Evolutionary conservation across 2,329 filamentous ascomycete genomes (phyloP), one percentile per base, ranked within the genome.

Genomic region (Scedosporium dehoogii): DNA sequence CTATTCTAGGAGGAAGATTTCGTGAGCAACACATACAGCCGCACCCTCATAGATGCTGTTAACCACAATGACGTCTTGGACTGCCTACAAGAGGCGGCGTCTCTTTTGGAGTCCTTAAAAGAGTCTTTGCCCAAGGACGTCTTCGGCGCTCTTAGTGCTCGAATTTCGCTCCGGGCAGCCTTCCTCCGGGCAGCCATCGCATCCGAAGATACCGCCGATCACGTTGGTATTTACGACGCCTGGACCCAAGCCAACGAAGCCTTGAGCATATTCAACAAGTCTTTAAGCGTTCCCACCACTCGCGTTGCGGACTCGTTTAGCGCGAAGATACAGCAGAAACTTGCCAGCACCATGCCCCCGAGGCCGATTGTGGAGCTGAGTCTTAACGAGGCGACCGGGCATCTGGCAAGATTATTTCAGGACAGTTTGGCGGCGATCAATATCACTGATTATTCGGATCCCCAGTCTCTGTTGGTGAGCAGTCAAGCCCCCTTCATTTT

Each of bases 331-430:
- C 94, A 99, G 71, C 84, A 92, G n/a, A 89, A 89, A 65, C 80
- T 99, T 38, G 92, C 94, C 0, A 97, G 92, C 67, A 97, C 92
- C 0, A 92, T 97, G 69, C 94, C 94, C 3, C 94, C 94, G 6
- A 84, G 93, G 7, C 92, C 93, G 0, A 93, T 97, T 68, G 90
- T 97, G 10, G 82, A 91, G 61, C 78, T 92, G 2, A 84, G 83
- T 27, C 88, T 90, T 67, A 83, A 87, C 14, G 86, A 91, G 68
- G 89, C 92, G 0, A 83, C 88, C 65, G 76, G 76, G 21, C 87
- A 90, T 67, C 80, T 97, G 65, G 81, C 81, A 63, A 84, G 85
- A 55, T 75, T 97, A 29, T 89, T 89, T 65, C 78, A 83, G 62
- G 91, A 96, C 72, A 88, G 87, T 1, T 77, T 84, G 27, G 87